These are phyloP conservation scores for Galerina marginata DNA, from an alignment of 768 basidiomycete species.

Conservation along the genomic window DNA sequence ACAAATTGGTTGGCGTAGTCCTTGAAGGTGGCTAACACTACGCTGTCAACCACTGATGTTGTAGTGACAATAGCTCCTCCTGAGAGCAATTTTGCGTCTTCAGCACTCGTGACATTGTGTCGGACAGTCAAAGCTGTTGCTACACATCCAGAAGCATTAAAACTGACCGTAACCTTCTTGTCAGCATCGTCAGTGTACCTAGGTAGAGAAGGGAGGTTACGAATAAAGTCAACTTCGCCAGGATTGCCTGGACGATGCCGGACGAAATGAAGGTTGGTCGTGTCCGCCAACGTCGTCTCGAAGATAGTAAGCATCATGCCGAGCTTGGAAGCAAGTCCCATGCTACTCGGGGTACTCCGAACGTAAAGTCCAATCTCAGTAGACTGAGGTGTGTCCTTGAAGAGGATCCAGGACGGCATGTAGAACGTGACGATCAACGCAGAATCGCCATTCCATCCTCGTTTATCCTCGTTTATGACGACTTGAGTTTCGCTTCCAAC, in stretches of 20 bases:
- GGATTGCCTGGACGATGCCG: slow-evolving; percentile 32
- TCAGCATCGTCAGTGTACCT: background rate
- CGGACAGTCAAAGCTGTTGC: slow-evolving; percentile 24
- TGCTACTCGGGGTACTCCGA: slow-evolving; percentile 22
- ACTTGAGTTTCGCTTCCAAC: slow-evolving; percentile 14
- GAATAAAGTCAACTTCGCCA: slow-evolving; percentile 20
- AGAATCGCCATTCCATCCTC: slow-evolving; percentile 38
- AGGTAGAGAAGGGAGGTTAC: background rate
- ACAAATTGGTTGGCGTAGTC: slow-evolving; percentile 29
- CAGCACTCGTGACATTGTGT: slow-evolving; percentile 23
- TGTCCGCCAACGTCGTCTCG: slow-evolving; percentile 32
- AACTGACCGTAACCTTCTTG: slow-evolving; percentile 10
- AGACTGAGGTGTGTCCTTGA: slow-evolving; percentile 25
- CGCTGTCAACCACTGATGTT: slow-evolving; percentile 36
- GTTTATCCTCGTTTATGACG: slow-evolving; percentile 35
- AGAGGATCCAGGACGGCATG: slow-evolving; percentile 34
- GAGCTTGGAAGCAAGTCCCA: slow-evolving; percentile 26
- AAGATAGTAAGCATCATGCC: slow-evolving; percentile 33
- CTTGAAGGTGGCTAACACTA: slow-evolving; percentile 35
- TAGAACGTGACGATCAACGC: slow-evolving; percentile 42
- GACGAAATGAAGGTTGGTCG: slow-evolving; percentile 34
- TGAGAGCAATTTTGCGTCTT: slow-evolving; percentile 23
- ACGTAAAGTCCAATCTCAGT: slow-evolving; percentile 34
- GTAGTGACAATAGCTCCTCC: slow-evolving; percentile 26
- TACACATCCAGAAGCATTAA: slow-evolving; percentile 14